Base-by-base conservation (phyloP, 129 eudicot genomes). In the Lactuca saligna region DNA sequence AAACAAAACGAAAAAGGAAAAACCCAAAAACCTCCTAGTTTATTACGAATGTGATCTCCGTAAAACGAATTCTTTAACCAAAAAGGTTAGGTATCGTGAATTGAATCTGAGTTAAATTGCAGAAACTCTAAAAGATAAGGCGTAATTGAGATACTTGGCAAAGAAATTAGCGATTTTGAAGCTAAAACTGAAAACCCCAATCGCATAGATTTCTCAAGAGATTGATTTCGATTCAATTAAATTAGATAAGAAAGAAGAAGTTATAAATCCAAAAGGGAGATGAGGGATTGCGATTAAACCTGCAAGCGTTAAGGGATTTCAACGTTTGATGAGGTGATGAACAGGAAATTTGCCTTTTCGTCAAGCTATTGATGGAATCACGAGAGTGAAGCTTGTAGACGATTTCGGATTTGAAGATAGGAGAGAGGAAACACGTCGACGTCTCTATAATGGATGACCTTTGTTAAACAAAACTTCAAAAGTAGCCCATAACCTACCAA, bases 381-480 rank as follows among this genome's bases (percentile, higher is more conserved):
- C 76, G 69, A 61, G 54, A 60, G 61, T 71, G 76, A 50, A 71
- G 60, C 48, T 33, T 60, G 59, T 71, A 17, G 38, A 59, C 17
- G 68, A 60, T 71, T 71, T 71, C 55, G 68, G 75, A 71, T 71
- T 46, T 54, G 31, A 61, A 16, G 61, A 61, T 6, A 60, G 17
- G 53, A 29, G 17, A 32, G 66, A 61, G 61, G 15, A 33, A 17
- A 71, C 63, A 71, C 76, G 76, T 49, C 39, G 38, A 1, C 69
- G 69, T 71, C 61, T 13, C 14, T 32, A 8, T 0, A 10, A 54
- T 54, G 38, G 53, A 66, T 54, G 62, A 66, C n/a, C 9, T 25
- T 7, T 13, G 46, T 49, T 50, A 17, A 54, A 17, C 20, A 0
- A 54, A 68, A 38, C 14, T 54, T 37, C 25, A 37, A 17, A 54